Conservation (phyloP, 768 basidiomycete genomes). For the Boletus subparvulus region DNA sequence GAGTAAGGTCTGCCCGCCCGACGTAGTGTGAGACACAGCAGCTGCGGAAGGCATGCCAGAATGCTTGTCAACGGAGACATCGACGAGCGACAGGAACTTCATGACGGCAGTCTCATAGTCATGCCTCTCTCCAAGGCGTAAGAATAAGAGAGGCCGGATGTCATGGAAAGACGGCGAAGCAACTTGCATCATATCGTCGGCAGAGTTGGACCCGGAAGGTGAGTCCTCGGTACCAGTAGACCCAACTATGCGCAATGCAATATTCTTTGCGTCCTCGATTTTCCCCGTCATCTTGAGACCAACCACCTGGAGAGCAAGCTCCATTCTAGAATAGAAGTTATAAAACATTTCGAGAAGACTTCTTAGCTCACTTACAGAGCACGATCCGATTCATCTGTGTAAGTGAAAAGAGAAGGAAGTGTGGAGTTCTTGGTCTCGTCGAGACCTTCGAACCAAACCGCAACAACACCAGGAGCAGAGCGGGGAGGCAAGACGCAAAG, state of each 20-base stretch:
- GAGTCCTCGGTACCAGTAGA: conserved; percentile 57
- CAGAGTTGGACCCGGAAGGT: conserved; percentile 32
- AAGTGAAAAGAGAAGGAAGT: conserved; percentile 74
- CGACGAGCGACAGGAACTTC: conserved; percentile 77
- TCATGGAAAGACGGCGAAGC: conserved; percentile 47
- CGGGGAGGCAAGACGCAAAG: conserved; percentile 90
- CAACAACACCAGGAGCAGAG: conserved; percentile 77
- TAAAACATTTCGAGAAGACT: conserved; percentile 8
- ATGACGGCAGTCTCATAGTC: conserved; percentile 77
- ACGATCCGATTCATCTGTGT: conserved; percentile 86
- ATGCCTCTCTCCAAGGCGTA: conserved; percentile 51
- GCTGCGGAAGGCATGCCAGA: conserved; percentile 42
- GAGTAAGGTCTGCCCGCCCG: conserved; percentile 81
- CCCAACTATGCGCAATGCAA: conserved; percentile 90
- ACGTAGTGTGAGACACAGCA: conserved; percentile 70
- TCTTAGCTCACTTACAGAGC: conserved; percentile 61
- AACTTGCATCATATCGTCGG: conserved; percentile 55
- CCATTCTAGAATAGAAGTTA: conserved; percentile 63
- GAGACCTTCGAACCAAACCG: conserved; percentile 85
- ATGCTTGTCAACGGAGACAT: conserved; percentile 52
- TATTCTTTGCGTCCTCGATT: conserved; percentile 89
- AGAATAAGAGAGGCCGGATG: conserved; percentile 56
- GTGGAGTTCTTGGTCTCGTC: conserved; percentile 55
- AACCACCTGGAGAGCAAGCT: conserved; percentile 91
- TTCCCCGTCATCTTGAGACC: conserved; percentile 97